Conservation (phyloP, 2,329 filamentous ascomycete genomes). For the Tolypocladium inflatum region DNA sequence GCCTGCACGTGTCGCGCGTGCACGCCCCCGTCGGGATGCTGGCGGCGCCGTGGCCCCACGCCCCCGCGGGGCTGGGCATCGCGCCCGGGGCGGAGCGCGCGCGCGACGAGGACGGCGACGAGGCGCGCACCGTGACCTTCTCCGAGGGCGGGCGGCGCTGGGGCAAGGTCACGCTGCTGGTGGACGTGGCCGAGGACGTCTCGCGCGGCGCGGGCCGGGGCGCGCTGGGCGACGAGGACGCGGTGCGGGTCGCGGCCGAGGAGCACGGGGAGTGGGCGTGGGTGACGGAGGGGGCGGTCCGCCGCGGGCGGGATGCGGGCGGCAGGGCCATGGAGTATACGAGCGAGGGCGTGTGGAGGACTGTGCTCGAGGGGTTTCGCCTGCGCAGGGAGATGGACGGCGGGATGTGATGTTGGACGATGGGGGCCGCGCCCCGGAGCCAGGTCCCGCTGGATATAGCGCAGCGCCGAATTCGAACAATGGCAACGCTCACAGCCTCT, state of each 20-base stretch:
- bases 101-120: background rate
- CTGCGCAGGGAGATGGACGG: background rate
- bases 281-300: background rate
- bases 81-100: background rate
- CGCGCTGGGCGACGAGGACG: background rate
- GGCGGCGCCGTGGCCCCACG: background rate
- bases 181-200: background rate
- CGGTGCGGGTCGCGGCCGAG: background rate
- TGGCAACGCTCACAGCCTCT: constrained; percentile 38
- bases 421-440: background rate
- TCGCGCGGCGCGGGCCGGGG: background rate
- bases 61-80: background rate
- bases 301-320: background rate
- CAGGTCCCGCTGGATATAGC: background rate
- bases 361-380: constrained; percentile 22
- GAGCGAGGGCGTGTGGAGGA: constrained; percentile 19
- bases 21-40: background rate
- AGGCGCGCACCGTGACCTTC: background rate
- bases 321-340: constrained; percentile 18
- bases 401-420: too few relatives aligned
- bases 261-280: background rate
- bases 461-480: background rate
- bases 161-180: background rate
- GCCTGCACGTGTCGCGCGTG: background rate
- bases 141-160: background rate